Conservation (phyloP, 345 rosid species). For the Ceriops tagal region DNA sequence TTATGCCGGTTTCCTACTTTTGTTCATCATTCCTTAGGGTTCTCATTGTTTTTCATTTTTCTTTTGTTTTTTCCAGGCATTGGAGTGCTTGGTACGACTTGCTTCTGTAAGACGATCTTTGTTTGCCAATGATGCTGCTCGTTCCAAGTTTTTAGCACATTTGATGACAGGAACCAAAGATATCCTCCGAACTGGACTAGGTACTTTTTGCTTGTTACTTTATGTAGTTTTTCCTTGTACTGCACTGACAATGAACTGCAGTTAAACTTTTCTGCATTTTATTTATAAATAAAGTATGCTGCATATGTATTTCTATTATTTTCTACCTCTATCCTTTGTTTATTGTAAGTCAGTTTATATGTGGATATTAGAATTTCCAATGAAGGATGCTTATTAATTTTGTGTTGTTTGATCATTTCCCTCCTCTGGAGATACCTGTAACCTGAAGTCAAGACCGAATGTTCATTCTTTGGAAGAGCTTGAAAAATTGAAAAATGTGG, state of each 20-base stretch:
- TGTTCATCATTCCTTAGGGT: slow-evolving; percentile 1
- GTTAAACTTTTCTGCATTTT: neutral
- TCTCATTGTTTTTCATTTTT: slow-evolving; percentile 4
- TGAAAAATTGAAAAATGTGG: too few relatives aligned
- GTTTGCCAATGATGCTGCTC: slow-evolving; percentile 81
- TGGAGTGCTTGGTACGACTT: slow-evolving; percentile 97
- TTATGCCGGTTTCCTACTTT: slow-evolving; percentile 1
- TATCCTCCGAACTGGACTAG: slow-evolving; percentile 89
- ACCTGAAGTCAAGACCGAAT: too few relatives aligned
- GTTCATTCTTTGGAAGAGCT: too few relatives aligned
- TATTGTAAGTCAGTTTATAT: too few relatives aligned
- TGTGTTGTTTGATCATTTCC: too few relatives aligned
- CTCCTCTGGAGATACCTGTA: too few relatives aligned
- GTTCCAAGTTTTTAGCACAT: slow-evolving; percentile 87
- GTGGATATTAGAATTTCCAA: too few relatives aligned
- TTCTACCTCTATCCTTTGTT: too few relatives aligned
- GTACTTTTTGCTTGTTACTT: slow-evolving; percentile 27
- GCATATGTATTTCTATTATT: too few relatives aligned
- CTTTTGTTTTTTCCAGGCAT: slow-evolving; percentile 49
- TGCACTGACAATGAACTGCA: neutral
- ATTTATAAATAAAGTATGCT: too few relatives aligned
- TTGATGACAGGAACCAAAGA: slow-evolving; percentile 95
- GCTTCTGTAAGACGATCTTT: slow-evolving; percentile 94
- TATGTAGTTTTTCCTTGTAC: slow-evolving; percentile 1
- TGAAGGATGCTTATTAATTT: too few relatives aligned